Percentiles rank a stretch among this genome's conserved stretches.
These are phyloP conservation scores for Microstroma glucosiphilum DNA, from an alignment of 1,284 basidiomycete genomes.

Conservation along the genomic window DNA sequence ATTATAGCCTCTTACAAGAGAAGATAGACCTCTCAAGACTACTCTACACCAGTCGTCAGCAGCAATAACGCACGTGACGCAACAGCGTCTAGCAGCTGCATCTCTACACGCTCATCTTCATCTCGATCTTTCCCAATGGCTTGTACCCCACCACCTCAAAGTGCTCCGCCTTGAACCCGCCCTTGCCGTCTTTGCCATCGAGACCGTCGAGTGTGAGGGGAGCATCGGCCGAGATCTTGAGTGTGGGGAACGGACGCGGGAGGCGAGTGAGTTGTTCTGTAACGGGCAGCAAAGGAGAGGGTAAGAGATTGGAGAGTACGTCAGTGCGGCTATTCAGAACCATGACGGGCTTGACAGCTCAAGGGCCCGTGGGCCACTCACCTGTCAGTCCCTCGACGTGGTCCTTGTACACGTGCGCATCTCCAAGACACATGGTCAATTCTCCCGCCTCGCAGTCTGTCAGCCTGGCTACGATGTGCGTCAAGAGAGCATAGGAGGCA, in stretches of 20 bases:
- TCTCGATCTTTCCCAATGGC: slow-evolving; percentile 76
- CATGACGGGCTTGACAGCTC: not conserved
- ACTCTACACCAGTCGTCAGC: no score
- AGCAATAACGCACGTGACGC: no score
- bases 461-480: slow-evolving; percentile 90
- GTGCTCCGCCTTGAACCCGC: slow-evolving; percentile 66
- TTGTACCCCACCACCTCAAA: slow-evolving; percentile 81
- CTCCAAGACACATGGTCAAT: slow-evolving; percentile 83
- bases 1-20: no score
- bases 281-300: slow-evolving; percentile 8
- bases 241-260: slow-evolving; percentile 75
- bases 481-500: slow-evolving; percentile 90
- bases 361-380: slow-evolving; percentile 8
- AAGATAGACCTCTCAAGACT: no score
- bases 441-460: slow-evolving; percentile 80
- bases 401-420: slow-evolving; percentile 91
- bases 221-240: slow-evolving; percentile 59
- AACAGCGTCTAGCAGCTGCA: no score
- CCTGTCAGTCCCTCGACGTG: slow-evolving; percentile 76
- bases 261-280: slow-evolving; percentile 62
- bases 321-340: not conserved
- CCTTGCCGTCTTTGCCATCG: slow-evolving; percentile 64
- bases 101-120: slow-evolving; percentile 90
- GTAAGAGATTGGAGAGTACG: slow-evolving; percentile 3
- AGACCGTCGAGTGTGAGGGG: slow-evolving; percentile 34